Percentiles rank a stretch among this genome's conserved stretches.
These are phyloP conservation scores for Boeremia lycopersici DNA, from an alignment of 2,329 filamentous ascomycete species.

Conservation along the genomic window DNA sequence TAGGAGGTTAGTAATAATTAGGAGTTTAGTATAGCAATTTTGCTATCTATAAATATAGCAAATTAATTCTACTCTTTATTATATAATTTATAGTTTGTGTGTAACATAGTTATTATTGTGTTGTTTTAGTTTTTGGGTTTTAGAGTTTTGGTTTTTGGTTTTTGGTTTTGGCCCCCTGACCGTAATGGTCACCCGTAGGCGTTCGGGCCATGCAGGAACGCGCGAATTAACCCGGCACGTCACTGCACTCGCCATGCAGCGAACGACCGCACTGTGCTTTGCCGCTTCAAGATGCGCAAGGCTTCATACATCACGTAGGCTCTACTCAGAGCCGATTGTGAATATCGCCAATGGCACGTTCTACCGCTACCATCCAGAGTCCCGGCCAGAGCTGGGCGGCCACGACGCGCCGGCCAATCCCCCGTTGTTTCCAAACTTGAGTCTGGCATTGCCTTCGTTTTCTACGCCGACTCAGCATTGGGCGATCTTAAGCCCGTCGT, in stretches of 20 bases:
- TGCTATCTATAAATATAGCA: too few species aligned
- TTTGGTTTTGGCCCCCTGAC: too few species aligned
- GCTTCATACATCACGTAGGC: constrained; percentile 23
- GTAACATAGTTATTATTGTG: too few species aligned
- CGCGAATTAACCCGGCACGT: constrained; percentile 7
- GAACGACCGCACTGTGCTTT: constrained; percentile 36
- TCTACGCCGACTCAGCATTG: constrained; percentile 66
- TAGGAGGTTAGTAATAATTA: too few species aligned
- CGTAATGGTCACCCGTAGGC: too few species aligned
- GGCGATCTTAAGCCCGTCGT: constrained; percentile 82
- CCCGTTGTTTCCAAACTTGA: constrained; percentile 73
- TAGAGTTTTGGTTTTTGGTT: too few species aligned
- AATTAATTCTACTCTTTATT: too few species aligned
- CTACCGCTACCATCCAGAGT: constrained; percentile 72
- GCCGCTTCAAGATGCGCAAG: constrained; percentile 34
- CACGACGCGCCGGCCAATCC: constrained; percentile 63
- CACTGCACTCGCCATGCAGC: constrained; percentile 37
- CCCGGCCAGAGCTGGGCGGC: constrained; percentile 44
- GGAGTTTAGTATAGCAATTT: too few species aligned
- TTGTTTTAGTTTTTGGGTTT: too few species aligned
- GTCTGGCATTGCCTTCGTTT: constrained; percentile 70
- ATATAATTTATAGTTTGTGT: too few species aligned
- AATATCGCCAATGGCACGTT: constrained; percentile 72
- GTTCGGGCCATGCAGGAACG: constrained; percentile 6
- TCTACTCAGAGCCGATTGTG: constrained; percentile 36